Conservation (phyloP, 441 rosid genomes). For the Euphorbia schlechtendalii region DNA sequence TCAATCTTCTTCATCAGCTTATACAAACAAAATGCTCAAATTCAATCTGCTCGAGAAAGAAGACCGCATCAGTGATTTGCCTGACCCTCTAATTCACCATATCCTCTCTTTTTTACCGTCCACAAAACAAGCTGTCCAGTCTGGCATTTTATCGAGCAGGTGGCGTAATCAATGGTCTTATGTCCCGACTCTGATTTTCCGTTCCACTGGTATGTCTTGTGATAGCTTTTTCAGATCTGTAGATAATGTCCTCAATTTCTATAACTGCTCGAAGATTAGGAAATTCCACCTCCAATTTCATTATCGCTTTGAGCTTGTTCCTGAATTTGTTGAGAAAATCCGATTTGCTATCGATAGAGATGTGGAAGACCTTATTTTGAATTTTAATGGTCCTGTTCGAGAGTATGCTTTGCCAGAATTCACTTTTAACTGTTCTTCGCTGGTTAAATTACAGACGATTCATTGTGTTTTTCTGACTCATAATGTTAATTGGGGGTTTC, state of each 20-base stretch:
- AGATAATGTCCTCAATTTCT: neutral
- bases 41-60: neutral
- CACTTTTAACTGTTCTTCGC: neutral
- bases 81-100: slow-evolving; percentile 16
- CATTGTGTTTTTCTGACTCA: neutral
- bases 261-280: neutral
- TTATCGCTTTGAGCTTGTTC: neutral
- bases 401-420: neutral
- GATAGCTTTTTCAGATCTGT: neutral
- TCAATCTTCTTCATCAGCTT: too few relatives aligned
- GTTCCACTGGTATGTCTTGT: neutral
- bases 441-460: neutral
- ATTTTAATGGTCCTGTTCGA: neutral
- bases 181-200: neutral
- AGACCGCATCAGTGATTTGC: slow-evolving; percentile 22
- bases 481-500: neutral
- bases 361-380: neutral
- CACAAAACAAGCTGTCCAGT: slow-evolving; percentile 6
- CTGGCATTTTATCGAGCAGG: slow-evolving; percentile 13
- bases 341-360: neutral
- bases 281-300: neutral
- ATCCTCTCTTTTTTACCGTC: slow-evolving; percentile 19
- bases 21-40: neutral
- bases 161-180: neutral
- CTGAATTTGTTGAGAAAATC: neutral